Evolutionary conservation across 257 asterid species (phyloP).

Genomic region (Misopates orontium): DNA sequence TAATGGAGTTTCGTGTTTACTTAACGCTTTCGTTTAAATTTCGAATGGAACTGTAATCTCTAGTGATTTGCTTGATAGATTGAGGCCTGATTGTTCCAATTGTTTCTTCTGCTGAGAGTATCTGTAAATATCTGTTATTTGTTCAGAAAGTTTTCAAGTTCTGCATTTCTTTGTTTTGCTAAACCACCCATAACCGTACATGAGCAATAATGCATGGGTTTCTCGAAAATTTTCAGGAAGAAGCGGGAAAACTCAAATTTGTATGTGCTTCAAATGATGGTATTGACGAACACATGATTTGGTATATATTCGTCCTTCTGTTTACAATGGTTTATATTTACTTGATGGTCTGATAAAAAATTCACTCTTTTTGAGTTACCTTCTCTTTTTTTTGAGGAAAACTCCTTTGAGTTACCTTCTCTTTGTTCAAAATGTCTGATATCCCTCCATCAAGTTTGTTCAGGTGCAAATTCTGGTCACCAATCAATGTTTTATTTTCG

Average conservation of each 20-base stretch:
- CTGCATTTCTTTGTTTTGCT: background rate
- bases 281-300: conserved; percentile 83
- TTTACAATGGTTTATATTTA: conserved; percentile 7
- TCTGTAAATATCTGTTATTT: background rate
- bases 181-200: background rate
- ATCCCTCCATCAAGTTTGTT: background rate
- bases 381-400: conserved; percentile 1
- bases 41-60: background rate
- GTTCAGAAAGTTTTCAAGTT: background rate
- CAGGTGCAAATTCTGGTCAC: background rate
- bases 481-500: conserved; percentile 12
- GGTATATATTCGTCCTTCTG: conserved; percentile 53
- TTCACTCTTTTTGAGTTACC: conserved; percentile 5
- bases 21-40: background rate
- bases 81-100: conserved; percentile 10
- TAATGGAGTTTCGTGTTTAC: conserved; percentile 14
- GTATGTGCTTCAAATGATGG: conserved; percentile 90
- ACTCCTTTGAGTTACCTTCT: no score
- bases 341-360: conserved; percentile 3
- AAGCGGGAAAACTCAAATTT: conserved; percentile 80
- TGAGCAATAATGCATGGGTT: conserved; percentile 16
- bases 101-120: background rate
- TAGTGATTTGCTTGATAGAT: conserved; percentile 17
- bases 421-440: conserved; percentile 17
- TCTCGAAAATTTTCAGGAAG: conserved; percentile 64